Evolutionary conservation across 306 rosid genomes (phyloP), one percentile per base, ranked within the genome.

Genomic region (Parietaria judaica): DNA sequence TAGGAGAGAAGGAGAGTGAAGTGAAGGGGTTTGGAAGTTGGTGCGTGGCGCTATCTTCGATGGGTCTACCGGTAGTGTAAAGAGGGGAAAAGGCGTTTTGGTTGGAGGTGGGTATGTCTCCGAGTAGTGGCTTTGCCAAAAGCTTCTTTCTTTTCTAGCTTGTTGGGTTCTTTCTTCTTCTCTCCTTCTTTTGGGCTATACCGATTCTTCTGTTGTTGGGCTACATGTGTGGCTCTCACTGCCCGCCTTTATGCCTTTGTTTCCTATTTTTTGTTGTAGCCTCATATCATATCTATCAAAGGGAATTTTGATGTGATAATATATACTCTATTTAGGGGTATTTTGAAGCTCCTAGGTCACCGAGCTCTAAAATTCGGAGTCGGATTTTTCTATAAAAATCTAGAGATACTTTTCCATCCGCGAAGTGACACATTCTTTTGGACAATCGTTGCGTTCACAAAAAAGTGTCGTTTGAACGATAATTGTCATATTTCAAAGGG

Each of bases 41-140:
- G 68, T 69, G 71, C 3, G 50, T 68, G 79, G 61, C 72, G 6
- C 45, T 41, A 41, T 70, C 67, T 45, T 58, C 69, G 36, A 76
- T 50, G 71, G 80, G 73, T 66, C 76, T 70, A 62, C 67, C 14
- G 76, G 74, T 66, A 70, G 70, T 63, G 58, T 66, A 78, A 74
- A 74, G 74, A 39, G 63, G 64, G 58, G 78, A 65, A 79, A 77
- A 69, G 66, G 84, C 74, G 34, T 67, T 73, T 78, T 78, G 88
- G 81, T 60, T 71, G 69, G 88, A 67, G 80, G 83, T 86, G 86
- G 78, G 77, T 64, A 70, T 81, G 94, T 80, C 83, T 74, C 72
- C 58, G 48, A 68, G 77, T 58, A 51, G 72, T 68, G 76, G 79
- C 70, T 75, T 80, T 67, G 69, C 59, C 64, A 70, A 74, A 65